Evolutionary conservation across 75 land plant genomes (phyloP), one percentile per base, ranked within the genome.

Genomic region (Azolla pinnata): DNA sequence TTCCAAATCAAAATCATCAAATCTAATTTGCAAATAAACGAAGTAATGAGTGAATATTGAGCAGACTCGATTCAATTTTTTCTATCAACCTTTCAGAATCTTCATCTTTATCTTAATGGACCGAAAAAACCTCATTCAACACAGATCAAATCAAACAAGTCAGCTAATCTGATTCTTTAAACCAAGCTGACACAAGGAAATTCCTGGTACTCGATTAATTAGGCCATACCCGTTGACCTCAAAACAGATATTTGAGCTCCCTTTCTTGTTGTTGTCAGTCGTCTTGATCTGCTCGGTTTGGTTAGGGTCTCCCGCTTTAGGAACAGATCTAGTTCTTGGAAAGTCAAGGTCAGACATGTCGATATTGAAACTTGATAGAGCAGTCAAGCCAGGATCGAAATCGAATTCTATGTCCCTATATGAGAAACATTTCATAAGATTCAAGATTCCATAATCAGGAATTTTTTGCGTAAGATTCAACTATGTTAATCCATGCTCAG

Each of bases 301-400:
- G 31, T 17, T 29, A 31, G 31, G 51, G 56, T 21, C 29, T 27
- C 45, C 40, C 53, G 26, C 34, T 52, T 51, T 54, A 7, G 1
- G 69, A 68, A 28, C 49, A 27, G 17, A 75, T 68, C 33, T 7
- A 0, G 68, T 68, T 31, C 55, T 32, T 17, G 83, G 73, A 48
- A 81, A 66, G 59, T 81, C 83, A 59, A 81, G 67, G n/a, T 81
- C 83, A 59, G 74, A 35, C 77, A 79, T 70, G 59, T 74, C 82
- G 17, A 80, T 38, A 35, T 75, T 72, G 53, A 80, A 75, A 0
- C 72, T 72, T 40, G 79, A 60, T 44, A 81, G 29, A 56, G 72
- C 76, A 16, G 29, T 69, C 59, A 81, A 72, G 33, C 59, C 76
- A 48, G 65, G 73, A 73, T 69, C 83, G 34, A 81, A 44, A 57